Evolutionary conservation across 2,329 filamentous ascomycete species (phyloP).

Genomic region (Trichoderma simmonsii): DNA sequence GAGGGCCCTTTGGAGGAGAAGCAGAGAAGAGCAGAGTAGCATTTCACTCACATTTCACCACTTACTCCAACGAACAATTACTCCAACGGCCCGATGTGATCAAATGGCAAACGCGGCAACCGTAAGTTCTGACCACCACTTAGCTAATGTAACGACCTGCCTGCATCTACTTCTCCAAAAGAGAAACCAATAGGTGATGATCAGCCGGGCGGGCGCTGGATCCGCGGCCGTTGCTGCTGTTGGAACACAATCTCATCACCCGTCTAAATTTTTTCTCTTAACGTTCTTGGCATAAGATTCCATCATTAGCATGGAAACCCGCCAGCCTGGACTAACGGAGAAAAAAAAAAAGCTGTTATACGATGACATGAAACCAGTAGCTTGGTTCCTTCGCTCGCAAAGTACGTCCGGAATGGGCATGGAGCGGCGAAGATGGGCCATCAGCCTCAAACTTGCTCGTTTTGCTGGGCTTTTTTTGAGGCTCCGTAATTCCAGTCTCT

Average conservation of each 20-base stretch:
- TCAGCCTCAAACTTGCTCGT: neutral
- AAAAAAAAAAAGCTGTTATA: neutral
- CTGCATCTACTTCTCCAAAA: neutral
- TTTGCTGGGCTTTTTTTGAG: neutral
- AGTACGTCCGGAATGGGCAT: neutral
- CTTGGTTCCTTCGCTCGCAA: neutral
- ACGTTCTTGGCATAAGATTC: neutral
- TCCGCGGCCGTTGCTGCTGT: neutral
- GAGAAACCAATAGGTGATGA: neutral
- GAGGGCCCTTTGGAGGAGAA: neutral
- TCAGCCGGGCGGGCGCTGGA: neutral
- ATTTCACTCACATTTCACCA: neutral
- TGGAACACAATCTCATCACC: neutral
- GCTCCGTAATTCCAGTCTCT: neutral
- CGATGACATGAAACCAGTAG: neutral
- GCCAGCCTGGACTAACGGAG: neutral
- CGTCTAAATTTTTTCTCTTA: neutral
- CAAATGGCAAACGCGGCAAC: neutral
- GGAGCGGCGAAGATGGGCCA: neutral
- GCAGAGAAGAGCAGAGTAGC: neutral
- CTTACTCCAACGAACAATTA: neutral
- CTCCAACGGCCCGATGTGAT: neutral
- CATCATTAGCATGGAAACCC: neutral
- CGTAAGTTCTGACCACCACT: constrained; percentile 2
- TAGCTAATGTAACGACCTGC: too few species aligned